Conservation (phyloP, 1,284 basidiomycete genomes). For the Volvariella surrecta region DNA sequence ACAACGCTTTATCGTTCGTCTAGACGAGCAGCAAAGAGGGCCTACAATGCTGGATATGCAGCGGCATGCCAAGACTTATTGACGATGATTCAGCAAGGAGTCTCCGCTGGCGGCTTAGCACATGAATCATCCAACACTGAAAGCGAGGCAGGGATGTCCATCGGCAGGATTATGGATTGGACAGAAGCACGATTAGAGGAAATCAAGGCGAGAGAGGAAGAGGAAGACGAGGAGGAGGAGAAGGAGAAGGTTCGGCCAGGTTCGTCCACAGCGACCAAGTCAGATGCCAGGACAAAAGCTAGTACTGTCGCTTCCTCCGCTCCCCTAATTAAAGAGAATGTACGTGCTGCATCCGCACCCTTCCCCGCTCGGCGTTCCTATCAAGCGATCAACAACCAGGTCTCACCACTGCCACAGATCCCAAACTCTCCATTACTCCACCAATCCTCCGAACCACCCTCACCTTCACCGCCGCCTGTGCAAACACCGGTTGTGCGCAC, state of each 20-base stretch:
- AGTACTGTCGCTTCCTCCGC: constrained; percentile 12
- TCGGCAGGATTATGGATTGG: constrained; percentile 75
- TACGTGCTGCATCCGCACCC: constrained; percentile 4
- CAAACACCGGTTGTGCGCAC: constrained; percentile 7
- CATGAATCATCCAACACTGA: constrained; percentile 26
- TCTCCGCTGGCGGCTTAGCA: constrained; percentile 45
- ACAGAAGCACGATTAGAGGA: constrained; percentile 66
- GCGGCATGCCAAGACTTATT: constrained; percentile 70
- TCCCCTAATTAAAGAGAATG: constrained; percentile 10
- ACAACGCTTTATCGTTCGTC: constrained; percentile 77
- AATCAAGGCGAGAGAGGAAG: constrained; percentile 58
- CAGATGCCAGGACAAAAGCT: constrained; percentile 4
- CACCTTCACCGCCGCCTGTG: no score
- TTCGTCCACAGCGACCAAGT: not conserved
- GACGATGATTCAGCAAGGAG: constrained; percentile 72
- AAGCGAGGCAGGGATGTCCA: constrained; percentile 50
- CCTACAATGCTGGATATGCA: constrained; percentile 71
- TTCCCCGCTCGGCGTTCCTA: no score
- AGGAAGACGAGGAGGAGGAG: constrained; percentile 74
- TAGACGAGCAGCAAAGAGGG: constrained; percentile 60
- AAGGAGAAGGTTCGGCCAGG: constrained; percentile 31
- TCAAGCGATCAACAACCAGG: no score
- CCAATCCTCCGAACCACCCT: no score
- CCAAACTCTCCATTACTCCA: no score
- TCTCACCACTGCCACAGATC: no score